Conservation (phyloP, 176 grass and related monocot genomes). For the Eleusine coracana region DNA sequence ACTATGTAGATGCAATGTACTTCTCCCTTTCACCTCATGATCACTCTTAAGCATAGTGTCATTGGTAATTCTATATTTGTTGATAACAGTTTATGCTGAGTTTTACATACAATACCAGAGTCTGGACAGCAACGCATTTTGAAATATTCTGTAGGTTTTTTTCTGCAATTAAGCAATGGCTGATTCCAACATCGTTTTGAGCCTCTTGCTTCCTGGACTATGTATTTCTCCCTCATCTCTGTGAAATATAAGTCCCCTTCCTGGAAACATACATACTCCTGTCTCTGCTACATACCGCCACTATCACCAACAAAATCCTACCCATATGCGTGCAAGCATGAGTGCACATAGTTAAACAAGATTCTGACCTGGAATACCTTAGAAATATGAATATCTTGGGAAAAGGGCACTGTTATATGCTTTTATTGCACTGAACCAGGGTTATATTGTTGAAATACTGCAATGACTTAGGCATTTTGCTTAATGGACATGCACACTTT, state of each 20-base stretch:
- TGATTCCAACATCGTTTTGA: neutral
- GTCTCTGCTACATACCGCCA: neutral
- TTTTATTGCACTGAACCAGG: neutral
- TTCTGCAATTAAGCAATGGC: conserved; percentile 15
- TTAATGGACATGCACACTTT: neutral
- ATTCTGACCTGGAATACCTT: neutral
- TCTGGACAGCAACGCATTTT: neutral
- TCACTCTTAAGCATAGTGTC: neutral
- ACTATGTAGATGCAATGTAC: neutral
- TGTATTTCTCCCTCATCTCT: neutral
- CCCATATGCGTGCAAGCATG: neutral
- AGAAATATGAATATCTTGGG: neutral
- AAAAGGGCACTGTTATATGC: neutral
- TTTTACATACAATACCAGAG: neutral
- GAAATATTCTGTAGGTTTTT: neutral
- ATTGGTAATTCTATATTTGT: neutral
- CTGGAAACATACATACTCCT: neutral
- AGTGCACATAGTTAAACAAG: neutral
- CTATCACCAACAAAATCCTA: neutral
- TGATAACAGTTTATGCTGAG: neutral
- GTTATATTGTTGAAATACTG: neutral
- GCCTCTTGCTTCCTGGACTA: neutral
- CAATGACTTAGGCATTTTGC: neutral
- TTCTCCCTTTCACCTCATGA: neutral
- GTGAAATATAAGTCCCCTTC: neutral